Percentiles rank a stretch among this genome's conserved stretches.
Evolutionary conservation across 2,329 filamentous ascomycete species (phyloP).

Genomic region (Alternaria hordeiaustralica): DNA sequence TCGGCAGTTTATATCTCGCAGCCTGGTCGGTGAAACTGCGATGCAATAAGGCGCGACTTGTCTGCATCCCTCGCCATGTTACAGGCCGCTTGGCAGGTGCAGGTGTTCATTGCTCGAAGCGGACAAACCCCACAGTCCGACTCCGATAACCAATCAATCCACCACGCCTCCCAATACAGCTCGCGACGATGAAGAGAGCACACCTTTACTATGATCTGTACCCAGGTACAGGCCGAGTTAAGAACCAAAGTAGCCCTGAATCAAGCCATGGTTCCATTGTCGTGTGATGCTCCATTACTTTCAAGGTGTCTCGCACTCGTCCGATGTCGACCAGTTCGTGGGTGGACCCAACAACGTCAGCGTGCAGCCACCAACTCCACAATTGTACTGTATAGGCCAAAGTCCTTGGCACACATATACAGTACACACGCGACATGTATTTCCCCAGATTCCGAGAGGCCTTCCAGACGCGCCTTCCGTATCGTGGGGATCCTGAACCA

Average conservation of each 20-base stretch:
- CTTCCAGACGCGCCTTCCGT: constrained; percentile 4
- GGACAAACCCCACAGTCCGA: constrained; percentile 15
- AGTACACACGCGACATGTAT: constrained; percentile 17
- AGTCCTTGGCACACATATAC: constrained; percentile 16
- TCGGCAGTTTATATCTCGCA: constrained; percentile 1
- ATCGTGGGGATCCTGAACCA: not conserved
- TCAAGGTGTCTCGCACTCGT: not conserved
- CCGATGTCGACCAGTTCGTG: not conserved
- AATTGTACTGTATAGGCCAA: constrained; percentile 13
- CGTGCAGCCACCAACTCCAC: constrained; percentile 27
- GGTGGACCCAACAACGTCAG: constrained; percentile 16
- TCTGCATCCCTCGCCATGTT: constrained; percentile 1
- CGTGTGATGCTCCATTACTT: not conserved
- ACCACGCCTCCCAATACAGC: not conserved
- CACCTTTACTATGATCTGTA: not conserved
- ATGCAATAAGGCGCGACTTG: not conserved
- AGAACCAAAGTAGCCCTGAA: not conserved
- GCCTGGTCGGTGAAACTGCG: not conserved
- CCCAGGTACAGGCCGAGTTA: not conserved
- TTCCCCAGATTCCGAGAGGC: constrained; percentile 14
- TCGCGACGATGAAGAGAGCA: constrained; percentile 5
- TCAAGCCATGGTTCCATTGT: not conserved
- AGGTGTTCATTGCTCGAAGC: constrained; percentile 12
- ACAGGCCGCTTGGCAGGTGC: constrained; percentile 9
- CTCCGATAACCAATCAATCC: constrained; percentile 12